These are phyloP conservation scores for Cladophialophora yegresii DNA, from an alignment of 2,329 filamentous ascomycete genomes.

Conservation along the genomic window DNA sequence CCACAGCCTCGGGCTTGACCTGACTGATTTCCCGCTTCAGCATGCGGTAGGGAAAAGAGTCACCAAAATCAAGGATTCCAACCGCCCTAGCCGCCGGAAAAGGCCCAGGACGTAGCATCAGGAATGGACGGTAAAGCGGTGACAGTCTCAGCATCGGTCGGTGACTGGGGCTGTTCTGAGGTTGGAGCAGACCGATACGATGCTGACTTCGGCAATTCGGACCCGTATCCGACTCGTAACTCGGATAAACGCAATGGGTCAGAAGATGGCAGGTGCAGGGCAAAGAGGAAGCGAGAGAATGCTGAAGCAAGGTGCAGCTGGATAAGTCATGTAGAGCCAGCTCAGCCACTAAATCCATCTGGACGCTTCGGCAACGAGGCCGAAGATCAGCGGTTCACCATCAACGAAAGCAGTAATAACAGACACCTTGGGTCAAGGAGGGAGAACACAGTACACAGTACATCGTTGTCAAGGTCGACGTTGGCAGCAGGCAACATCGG, in stretches of 20 bases:
- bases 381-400: neutral
- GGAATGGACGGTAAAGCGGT: neutral
- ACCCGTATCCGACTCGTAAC: neutral
- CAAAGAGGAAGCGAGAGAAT: neutral
- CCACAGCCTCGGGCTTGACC: constrained; percentile 4
- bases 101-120: neutral
- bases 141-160: neutral
- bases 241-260: neutral
- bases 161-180: neutral
- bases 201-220: neutral
- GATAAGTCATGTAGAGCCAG: neutral
- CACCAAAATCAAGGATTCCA: neutral
- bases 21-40: constrained; percentile 7
- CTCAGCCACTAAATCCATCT: neutral
- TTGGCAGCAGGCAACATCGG: neutral
- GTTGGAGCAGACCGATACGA: neutral
- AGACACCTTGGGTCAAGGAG: neutral
- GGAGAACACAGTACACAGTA: too few relatives aligned
- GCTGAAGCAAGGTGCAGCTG: neutral
- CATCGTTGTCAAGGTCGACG: neutral
- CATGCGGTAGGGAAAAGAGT: neutral
- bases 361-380: neutral
- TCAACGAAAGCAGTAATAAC: neutral
- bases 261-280: neutral
- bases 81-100: neutral